phyloP scores from a whole-genome alignment of 169 alveolate species.

The Plasmodium fragile region DNA sequence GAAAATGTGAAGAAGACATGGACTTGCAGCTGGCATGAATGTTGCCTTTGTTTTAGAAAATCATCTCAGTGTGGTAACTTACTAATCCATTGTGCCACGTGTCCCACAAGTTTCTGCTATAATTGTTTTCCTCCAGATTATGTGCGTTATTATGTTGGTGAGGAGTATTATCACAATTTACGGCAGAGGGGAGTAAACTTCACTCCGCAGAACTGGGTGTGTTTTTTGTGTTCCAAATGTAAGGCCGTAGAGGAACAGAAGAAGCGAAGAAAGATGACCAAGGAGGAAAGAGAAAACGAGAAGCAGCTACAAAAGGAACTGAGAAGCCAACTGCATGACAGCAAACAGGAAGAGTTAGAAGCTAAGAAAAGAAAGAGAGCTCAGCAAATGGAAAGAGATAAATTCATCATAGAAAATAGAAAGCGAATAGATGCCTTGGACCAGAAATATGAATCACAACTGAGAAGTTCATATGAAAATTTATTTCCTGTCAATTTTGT shows the following conservation, averaged over 20 bases:
- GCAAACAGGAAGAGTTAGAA: conserved; percentile 82
- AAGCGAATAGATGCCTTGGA: conserved; percentile 78
- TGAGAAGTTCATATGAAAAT: conserved; percentile 80
- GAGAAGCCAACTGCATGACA: conserved; percentile 83
- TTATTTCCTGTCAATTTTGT: conserved; percentile 83
- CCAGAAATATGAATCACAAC: conserved; percentile 77
- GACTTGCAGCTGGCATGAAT: conserved; percentile 95
- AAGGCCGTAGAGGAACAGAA: conserved; percentile 92
- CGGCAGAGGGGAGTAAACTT: conserved; percentile 91
- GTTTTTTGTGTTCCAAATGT: conserved; percentile 92
- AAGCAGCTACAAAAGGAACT: conserved; percentile 88
- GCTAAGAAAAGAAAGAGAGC: conserved; percentile 75
- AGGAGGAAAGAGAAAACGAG: conserved; percentile 86
- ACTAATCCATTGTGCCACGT: conserved; percentile 92
- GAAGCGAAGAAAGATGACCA: conserved; percentile 88
- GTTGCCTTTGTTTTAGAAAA: conserved; percentile 92
- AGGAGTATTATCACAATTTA: conserved; percentile 89
- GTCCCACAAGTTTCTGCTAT: conserved; percentile 93
- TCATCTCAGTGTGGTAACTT: conserved; percentile 92
- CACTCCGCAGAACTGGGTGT: conserved; percentile 90
- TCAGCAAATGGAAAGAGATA: conserved; percentile 71
- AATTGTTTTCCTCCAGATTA: conserved; percentile 94
- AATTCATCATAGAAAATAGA: conserved; percentile 71
- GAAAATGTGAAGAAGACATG: conserved; percentile 86
- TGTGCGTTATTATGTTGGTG: conserved; percentile 88